Conservation (phyloP, 2,329 filamentous ascomycete species). For the Diaporthe nobilis region DNA sequence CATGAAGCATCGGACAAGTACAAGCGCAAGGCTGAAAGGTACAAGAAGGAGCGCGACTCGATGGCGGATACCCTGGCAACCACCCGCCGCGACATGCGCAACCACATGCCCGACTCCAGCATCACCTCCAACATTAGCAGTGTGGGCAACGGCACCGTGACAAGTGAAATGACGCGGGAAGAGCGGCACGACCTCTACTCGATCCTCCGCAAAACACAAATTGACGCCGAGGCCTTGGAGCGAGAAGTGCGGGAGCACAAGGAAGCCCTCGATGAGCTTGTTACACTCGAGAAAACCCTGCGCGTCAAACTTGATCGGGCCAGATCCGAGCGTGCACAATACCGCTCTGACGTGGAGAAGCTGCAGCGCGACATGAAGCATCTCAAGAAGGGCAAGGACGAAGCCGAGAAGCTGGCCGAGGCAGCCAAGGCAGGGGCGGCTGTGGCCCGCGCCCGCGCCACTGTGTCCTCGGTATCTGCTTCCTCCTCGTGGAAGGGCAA, state of each 20-base stretch:
- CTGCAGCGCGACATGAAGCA: conserved; percentile 65
- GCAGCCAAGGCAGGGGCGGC: conserved; percentile 46
- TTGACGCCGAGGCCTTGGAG: conserved; percentile 78
- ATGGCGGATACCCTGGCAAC: conserved; percentile 52
- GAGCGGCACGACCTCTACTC: conserved; percentile 73
- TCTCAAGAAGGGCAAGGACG: conserved; percentile 57
- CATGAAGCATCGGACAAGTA: conserved; percentile 59
- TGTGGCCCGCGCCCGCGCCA: conserved; percentile 39
- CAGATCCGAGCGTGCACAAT: conserved; percentile 74
- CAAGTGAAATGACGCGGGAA: conserved; percentile 61
- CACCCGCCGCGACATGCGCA: conserved; percentile 46
- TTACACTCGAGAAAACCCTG: conserved; percentile 70
- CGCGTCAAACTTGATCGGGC: conserved; percentile 78
- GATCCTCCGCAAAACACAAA: conserved; percentile 73
- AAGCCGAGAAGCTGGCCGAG: conserved; percentile 50
- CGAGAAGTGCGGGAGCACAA: conserved; percentile 80
- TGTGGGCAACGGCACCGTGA: conserved; percentile 43
- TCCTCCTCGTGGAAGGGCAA: conserved; percentile 33
- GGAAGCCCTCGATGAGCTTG: conserved; percentile 70
- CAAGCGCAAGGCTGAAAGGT: conserved; percentile 65
- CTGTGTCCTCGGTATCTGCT: conserved; percentile 36
- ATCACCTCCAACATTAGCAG: conserved; percentile 46
- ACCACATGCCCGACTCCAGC: conserved; percentile 48
- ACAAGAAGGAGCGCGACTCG: conserved; percentile 63
- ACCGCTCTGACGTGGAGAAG: conserved; percentile 68